A percentile compares a stretch with the other conserved stretches of the same genome.
phyloP scores from a whole-genome alignment of 306 rosid genomes.

The Sophora flavescens region DNA sequence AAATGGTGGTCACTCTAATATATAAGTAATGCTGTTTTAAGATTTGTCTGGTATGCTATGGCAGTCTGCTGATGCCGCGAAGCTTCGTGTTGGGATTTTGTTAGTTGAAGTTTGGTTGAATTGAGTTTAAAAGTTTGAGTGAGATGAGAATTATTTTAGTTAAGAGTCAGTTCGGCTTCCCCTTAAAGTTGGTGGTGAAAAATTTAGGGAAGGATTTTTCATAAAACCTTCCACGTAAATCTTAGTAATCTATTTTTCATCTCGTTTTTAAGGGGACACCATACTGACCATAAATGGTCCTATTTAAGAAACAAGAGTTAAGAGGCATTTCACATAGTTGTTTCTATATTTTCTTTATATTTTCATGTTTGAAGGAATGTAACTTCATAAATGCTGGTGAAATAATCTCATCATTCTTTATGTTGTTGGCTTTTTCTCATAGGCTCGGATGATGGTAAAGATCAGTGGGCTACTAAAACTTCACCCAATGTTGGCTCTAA shows the following conservation, averaged over 20 bases:
- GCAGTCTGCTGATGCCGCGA: background rate
- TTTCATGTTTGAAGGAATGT: background rate
- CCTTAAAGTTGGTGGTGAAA: conserved; percentile 3
- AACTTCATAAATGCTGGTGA: conserved; percentile 15
- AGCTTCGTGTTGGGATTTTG: conserved; percentile 25
- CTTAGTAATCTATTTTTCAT: background rate
- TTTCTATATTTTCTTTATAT: conserved; percentile 13
- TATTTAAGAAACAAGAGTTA: conserved; percentile 2
- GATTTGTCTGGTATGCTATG: background rate
- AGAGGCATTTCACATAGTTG: background rate
- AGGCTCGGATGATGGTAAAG: conserved; percentile 63
- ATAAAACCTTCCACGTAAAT: background rate
- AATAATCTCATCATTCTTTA: conserved; percentile 31
- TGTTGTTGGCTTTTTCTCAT: conserved; percentile 32
- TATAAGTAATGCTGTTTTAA: conserved; percentile 19
- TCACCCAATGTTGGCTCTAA: conserved; percentile 51
- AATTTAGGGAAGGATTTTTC: background rate
- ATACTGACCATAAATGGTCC: conserved; percentile 1
- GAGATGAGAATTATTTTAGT: conserved; percentile 2
- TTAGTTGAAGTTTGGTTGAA: conserved; percentile 31
- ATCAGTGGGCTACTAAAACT: conserved; percentile 55
- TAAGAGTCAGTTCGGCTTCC: background rate
- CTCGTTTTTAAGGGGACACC: background rate
- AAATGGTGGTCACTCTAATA: conserved; percentile 6
- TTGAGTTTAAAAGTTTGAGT: conserved; percentile 5